Percentiles rank a stretch among this genome's conserved stretches.
These are phyloP conservation scores for Neurospora intermedia DNA, from an alignment of 495 filamentous ascomycete species.

Conservation along the genomic window DNA sequence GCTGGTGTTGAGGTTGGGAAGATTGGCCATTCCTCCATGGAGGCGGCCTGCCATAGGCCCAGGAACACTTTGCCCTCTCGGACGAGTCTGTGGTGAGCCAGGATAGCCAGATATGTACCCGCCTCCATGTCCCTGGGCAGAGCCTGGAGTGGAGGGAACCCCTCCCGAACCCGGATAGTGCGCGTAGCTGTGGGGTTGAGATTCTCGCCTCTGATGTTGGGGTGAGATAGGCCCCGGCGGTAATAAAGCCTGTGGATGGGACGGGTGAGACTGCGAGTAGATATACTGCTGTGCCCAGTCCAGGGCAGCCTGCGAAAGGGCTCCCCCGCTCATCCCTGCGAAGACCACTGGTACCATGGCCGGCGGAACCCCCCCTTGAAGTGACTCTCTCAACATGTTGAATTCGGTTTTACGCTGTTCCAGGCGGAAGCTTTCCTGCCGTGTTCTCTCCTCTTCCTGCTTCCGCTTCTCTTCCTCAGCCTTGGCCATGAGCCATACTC, in stretches of 20 bases:
- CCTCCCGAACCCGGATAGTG: conserved; percentile 32
- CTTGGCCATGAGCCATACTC: conserved; percentile 71
- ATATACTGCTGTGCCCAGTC: conserved; percentile 71
- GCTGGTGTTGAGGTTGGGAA: conserved; percentile 27
- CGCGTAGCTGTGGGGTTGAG: conserved; percentile 29
- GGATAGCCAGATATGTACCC: conserved; percentile 23
- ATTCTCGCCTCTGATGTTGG: conserved; percentile 34
- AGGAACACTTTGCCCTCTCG: conserved; percentile 30
- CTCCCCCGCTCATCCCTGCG: conserved; percentile 63
- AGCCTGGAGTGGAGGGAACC: conserved; percentile 36
- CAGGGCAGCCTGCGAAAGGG: conserved; percentile 42
- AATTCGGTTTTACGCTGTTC: conserved; percentile 75
- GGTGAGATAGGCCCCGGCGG: conserved; percentile 36
- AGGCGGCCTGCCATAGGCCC: conserved; percentile 15
- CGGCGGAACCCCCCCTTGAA: conserved; percentile 73
- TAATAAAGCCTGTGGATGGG: conserved; percentile 42
- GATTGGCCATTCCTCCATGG: conserved; percentile 10
- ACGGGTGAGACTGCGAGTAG: conserved; percentile 39
- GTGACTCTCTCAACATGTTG: conserved; percentile 70
- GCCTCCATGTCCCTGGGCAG: conserved; percentile 27
- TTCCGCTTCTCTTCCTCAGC: conserved; percentile 78
- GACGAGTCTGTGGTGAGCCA: conserved; percentile 29
- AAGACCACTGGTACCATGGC: conserved; percentile 84
- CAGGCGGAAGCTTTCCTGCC: conserved; percentile 62
- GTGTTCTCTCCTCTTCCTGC: conserved; percentile 82